Evolutionary conservation across 2,329 filamentous ascomycete species (phyloP), one percentile per base, ranked within the genome.

Genomic region (Chaetomium sp.): DNA sequence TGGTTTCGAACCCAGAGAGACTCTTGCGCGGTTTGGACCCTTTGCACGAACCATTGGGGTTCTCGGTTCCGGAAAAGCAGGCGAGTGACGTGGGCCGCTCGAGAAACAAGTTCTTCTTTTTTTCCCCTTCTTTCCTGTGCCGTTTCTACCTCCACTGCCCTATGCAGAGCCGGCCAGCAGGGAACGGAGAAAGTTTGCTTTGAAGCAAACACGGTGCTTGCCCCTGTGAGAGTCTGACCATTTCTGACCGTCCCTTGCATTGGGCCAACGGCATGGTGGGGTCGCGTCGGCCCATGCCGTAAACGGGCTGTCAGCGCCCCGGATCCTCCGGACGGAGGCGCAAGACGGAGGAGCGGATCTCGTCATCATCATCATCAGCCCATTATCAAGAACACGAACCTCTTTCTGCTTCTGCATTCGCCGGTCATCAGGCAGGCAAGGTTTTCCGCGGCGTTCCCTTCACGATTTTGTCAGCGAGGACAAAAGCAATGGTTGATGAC

Each of bases 201-300:
- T 9, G 57, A 23, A 38, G 29, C 58, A 51, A 57, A 57, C 53
- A 56, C 47, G 38, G 55, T 47, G 51, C 42, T 51, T 54, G 59
- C 54, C 60, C 60, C 49, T 59, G 56, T 57, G 56, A 57, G 56
- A 57, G 19, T 50, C 59, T 66, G 64, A 62, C 38, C 13, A 60
- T 51, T 58, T 6, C 60, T 64, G 64, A 62, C 65, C 57, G 62
- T 42, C 38, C 51, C 61, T 62, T 65, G 55, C 63, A 64, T 62
- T 60, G 27, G 55, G 60, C 45, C 54, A 53, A 54, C 49, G 65
- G 61, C 53, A 53, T 57, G 31, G 35, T 54, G 67, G 61, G 50
- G 59, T 38, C 62, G 47, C 42, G 53, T 65, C 65, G 67, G 67
- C 65, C 67, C 67, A 56, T 64, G 67, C 67, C 67, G 67, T 62